Conservation (phyloP, 192 early-diverging fungal species). For the Coemansia sp. region DNA sequence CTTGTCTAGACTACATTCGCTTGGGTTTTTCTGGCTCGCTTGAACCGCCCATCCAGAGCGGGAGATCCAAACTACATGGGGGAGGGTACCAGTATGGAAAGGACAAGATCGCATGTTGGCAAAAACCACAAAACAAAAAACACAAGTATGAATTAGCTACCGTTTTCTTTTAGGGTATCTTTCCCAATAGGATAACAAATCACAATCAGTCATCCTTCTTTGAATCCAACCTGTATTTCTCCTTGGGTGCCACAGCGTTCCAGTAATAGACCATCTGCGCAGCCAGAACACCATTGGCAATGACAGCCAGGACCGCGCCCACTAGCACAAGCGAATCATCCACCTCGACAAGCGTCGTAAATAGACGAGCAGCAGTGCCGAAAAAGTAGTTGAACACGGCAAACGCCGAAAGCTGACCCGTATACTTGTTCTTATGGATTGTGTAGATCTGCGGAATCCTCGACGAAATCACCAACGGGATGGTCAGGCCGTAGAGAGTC, state of each 20-base stretch:
- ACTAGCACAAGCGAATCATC: conserved; percentile 73
- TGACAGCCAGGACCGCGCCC: conserved; percentile 60
- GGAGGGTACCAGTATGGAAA: background rate
- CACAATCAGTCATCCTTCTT: conserved; percentile 43
- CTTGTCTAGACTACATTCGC: conserved; percentile 19
- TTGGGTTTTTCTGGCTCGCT: conserved; percentile 16
- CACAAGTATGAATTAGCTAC: background rate
- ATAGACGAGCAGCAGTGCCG: conserved; percentile 80
- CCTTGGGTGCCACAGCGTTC: conserved; percentile 49
- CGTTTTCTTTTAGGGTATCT: no score
- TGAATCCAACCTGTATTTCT: conserved; percentile 47
- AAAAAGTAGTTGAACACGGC: conserved; percentile 84
- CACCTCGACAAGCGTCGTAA: conserved; percentile 89
- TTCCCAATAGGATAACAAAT: no score
- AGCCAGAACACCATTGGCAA: conserved; percentile 72
- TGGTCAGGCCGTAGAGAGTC: conserved; percentile 66
- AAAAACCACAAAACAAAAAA: background rate
- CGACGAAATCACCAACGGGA: conserved; percentile 71
- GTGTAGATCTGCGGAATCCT: conserved; percentile 86
- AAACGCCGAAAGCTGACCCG: conserved; percentile 88
- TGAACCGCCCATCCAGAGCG: conserved; percentile 34
- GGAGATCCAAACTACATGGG: conserved; percentile 34
- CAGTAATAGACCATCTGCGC: conserved; percentile 76
- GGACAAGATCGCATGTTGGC: no score
- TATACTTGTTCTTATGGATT: conserved; percentile 76